phyloP scores from a whole-genome alignment of 1,284 basidiomycete genomes.

The Salmacisia buchloeana region DNA sequence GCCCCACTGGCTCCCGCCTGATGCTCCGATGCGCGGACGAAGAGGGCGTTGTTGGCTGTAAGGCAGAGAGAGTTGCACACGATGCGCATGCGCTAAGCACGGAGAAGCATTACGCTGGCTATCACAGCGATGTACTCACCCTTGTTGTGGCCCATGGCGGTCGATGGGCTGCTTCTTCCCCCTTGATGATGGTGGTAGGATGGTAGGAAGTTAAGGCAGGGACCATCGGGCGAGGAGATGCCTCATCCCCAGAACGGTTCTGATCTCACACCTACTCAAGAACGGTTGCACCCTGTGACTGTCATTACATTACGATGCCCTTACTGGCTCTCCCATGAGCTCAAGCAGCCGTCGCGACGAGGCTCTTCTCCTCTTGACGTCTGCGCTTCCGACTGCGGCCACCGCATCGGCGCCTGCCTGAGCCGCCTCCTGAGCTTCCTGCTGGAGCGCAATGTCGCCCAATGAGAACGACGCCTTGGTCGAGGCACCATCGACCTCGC shows the following conservation, averaged over 20 bases:
- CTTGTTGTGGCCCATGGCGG: slow-evolving; percentile 5
- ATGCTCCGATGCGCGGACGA: slow-evolving; percentile 39
- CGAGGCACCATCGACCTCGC: too few species aligned
- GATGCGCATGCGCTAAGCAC: background rate
- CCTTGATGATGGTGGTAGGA: background rate
- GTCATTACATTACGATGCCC: background rate
- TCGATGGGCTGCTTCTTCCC: background rate
- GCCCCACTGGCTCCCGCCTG: slow-evolving; percentile 32
- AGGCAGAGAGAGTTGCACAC: background rate
- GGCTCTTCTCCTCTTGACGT: background rate
- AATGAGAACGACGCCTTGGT: background rate
- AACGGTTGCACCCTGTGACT: background rate
- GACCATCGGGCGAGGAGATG: too few species aligned
- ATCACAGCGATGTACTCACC: too few species aligned
- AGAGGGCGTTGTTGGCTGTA: slow-evolving; percentile 32
- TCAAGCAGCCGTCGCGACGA: background rate
- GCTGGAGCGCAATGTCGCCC: background rate
- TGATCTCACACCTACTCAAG: too few species aligned
- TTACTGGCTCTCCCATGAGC: background rate
- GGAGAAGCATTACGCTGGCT: background rate
- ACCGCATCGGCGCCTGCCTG: background rate
- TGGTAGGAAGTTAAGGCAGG: too few species aligned
- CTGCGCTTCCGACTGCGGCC: background rate
- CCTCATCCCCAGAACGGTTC: too few species aligned
- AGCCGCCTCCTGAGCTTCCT: slow-evolving; percentile 1